A percentile compares a stretch with the other conserved stretches of the same genome.
phyloP scores from a whole-genome alignment of 176 grass and related monocot species.

The Oryza meyeriana region DNA sequence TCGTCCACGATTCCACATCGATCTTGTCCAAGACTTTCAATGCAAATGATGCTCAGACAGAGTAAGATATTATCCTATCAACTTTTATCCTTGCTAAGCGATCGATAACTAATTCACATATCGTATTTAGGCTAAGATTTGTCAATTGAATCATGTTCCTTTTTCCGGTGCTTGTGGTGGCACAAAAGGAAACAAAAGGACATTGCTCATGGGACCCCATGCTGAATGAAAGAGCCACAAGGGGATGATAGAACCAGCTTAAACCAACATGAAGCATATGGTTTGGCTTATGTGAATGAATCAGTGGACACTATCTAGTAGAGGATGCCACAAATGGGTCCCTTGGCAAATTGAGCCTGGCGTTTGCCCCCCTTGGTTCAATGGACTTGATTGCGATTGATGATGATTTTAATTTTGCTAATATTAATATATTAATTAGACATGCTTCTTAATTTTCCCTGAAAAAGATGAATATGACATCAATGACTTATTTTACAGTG shows the following conservation, averaged over 20 bases:
- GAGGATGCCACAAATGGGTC: slow-evolving; percentile 31
- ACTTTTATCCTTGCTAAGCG: slow-evolving; percentile 27
- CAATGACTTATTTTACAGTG: too few relatives aligned
- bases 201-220: slow-evolving; percentile 27
- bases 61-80: not conserved
- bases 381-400: slow-evolving; percentile 35
- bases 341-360: slow-evolving; percentile 38
- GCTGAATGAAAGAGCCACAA: slow-evolving; percentile 36
- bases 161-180: slow-evolving; percentile 23
- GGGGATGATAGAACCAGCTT: slow-evolving; percentile 29
- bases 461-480: not conserved
- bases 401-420: not conserved
- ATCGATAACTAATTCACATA: slow-evolving; percentile 21
- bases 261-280: slow-evolving; percentile 4
- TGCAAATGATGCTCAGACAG: slow-evolving; percentile 4
- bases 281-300: slow-evolving; percentile 39
- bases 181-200: slow-evolving; percentile 34
- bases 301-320: slow-evolving; percentile 18
- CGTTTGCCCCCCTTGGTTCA: slow-evolving; percentile 28
- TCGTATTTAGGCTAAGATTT: slow-evolving; percentile 59
- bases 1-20: too few relatives aligned
- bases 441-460: not conserved
- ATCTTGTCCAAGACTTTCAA: not conserved
- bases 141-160: slow-evolving; percentile 41
- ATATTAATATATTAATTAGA: not conserved